These are phyloP conservation scores for Aspergillus homomorphus DNA, from an alignment of 495 filamentous ascomycete genomes.

Conservation along the genomic window DNA sequence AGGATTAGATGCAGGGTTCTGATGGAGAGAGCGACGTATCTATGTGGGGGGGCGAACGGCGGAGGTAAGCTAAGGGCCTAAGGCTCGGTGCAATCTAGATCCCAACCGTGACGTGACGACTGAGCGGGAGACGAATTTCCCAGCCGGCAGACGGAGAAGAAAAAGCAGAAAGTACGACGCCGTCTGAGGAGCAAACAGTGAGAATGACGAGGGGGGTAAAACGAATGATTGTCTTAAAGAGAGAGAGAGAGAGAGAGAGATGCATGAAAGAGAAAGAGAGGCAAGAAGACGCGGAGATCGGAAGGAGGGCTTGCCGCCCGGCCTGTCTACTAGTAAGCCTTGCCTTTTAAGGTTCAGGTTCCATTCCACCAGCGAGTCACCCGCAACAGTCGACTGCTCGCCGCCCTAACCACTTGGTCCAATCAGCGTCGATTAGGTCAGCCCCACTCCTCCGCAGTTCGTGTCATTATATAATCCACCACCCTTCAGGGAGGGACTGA, in stretches of 20 bases:
- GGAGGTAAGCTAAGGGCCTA: slow-evolving; percentile 6
- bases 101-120: background rate
- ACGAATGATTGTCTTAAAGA: slow-evolving; percentile 7
- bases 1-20: background rate
- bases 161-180: background rate
- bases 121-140: too few species aligned
- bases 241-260: slow-evolving; percentile 6
- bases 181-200: background rate
- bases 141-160: slow-evolving; percentile 17
- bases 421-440: slow-evolving; percentile 23
- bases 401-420: slow-evolving; percentile 10
- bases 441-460: slow-evolving; percentile 6
- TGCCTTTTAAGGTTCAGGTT: slow-evolving; percentile 13
- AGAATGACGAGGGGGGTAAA: background rate
- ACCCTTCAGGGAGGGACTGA: too few species aligned
- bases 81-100: slow-evolving; percentile 17
- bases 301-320: too few species aligned
- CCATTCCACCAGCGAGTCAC: slow-evolving; percentile 17
- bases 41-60: slow-evolving; percentile 17
- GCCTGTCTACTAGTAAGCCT: background rate
- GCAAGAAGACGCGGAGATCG: slow-evolving; percentile 1
- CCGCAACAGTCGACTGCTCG: slow-evolving; percentile 2
- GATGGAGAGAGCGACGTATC: slow-evolving; percentile 11
- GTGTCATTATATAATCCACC: background rate
- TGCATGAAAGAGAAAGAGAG: slow-evolving; percentile 11